Percentiles rank a stretch among this genome's conserved stretches.
phyloP scores from a whole-genome alignment of 1,284 basidiomycete genomes.

The Cutaneotrichosporon cutaneum region DNA sequence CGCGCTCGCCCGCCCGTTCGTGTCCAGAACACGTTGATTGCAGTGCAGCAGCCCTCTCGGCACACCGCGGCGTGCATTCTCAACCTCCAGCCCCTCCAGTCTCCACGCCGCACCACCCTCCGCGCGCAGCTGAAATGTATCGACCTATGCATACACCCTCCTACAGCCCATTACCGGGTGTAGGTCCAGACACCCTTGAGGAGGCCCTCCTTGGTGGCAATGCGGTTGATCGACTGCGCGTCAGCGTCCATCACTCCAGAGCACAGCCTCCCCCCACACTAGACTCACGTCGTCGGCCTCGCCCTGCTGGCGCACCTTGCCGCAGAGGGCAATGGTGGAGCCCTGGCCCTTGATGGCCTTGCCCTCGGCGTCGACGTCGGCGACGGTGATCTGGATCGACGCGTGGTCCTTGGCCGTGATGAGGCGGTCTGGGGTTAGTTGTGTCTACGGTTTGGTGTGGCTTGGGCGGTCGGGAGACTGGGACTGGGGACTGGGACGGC shows the following conservation, averaged over 20 bases:
- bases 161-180: slow-evolving; percentile 42
- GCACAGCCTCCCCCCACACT: not conserved
- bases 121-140: not conserved
- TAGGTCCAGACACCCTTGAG: slow-evolving; percentile 54
- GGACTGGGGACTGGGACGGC: not conserved
- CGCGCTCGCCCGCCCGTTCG: too few species aligned
- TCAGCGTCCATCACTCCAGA: slow-evolving; percentile 2
- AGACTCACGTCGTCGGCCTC: slow-evolving; percentile 82
- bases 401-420: slow-evolving; percentile 99
- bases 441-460: not conserved
- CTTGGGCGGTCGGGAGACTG: not conserved
- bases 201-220: slow-evolving; percentile 87
- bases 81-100: too few species aligned
- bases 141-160: slow-evolving; percentile 29
- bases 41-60: not conserved
- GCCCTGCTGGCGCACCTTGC: slow-evolving; percentile 88
- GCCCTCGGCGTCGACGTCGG: slow-evolving; percentile 91
- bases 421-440: slow-evolving; percentile 68
- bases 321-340: slow-evolving; percentile 91
- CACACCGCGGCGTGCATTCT: too few species aligned
- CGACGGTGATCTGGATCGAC: slow-evolving; percentile 91
- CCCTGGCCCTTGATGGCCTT: slow-evolving; percentile 75
- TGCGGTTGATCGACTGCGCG: slow-evolving; percentile 76
- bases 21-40: too few species aligned
- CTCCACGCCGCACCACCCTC: not conserved